Percentiles rank a stretch among this genome's conserved stretches.
Evolutionary conservation across 2,329 filamentous ascomycete genomes (phyloP).

Genomic region (Erysiphe pisi): DNA sequence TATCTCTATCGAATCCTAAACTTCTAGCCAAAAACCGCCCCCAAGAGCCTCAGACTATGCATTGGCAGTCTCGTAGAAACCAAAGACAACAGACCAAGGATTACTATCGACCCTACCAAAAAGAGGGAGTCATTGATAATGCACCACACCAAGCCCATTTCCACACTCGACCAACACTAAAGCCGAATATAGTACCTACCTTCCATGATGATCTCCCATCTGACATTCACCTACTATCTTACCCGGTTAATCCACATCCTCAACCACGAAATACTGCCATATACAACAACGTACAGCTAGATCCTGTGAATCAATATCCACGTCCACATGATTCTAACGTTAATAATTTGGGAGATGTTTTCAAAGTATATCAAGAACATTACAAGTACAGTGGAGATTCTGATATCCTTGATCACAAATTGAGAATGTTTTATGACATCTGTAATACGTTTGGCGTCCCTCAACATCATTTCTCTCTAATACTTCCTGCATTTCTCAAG

Average conservation of each 20-base stretch:
- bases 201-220: too few relatives aligned
- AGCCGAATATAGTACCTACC: too few relatives aligned
- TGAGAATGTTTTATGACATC: slow-evolving; percentile 8
- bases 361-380: background rate
- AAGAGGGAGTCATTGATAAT: background rate
- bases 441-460: slow-evolving; percentile 10
- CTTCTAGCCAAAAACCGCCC: too few relatives aligned
- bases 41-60: too few relatives aligned
- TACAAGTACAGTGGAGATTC: background rate
- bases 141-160: background rate
- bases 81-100: background rate
- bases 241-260: too few relatives aligned
- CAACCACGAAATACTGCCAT: too few relatives aligned
- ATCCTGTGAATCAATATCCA: background rate
- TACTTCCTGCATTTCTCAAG: background rate
- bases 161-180: too few relatives aligned
- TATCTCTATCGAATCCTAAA: too few relatives aligned
- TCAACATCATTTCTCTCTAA: background rate
- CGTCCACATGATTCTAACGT: too few relatives aligned
- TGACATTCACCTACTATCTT: too few relatives aligned
- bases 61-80: too few relatives aligned
- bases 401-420: slow-evolving; percentile 17
- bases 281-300: background rate
- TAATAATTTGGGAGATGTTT: background rate
- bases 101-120: background rate